Evolutionary conservation across 345 rosid species (phyloP), one percentile per base, ranked within the genome.

Genomic region (Murraya paniculata): DNA sequence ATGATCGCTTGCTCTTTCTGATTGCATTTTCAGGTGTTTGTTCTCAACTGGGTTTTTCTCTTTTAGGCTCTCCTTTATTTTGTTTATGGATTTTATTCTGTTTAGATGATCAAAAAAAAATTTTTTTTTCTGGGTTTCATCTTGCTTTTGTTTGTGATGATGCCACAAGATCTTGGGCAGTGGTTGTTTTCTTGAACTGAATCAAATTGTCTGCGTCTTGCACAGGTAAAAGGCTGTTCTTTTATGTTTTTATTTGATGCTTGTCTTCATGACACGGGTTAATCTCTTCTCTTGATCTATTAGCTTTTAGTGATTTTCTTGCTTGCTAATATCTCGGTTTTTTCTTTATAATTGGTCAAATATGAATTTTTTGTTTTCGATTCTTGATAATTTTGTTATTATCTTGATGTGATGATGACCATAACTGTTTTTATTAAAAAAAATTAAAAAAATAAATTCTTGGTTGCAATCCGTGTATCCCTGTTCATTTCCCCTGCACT

Each of bases 1-100:
- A 78, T 79, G 81, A 84, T 85, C 81, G 77, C 56, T 75, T 83
- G 45, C 41, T 55, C 58, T 35, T 30, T 71, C 50, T 66, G 83
- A 78, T 61, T 68, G 64, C 68, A 57, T 57, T 81, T 77, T 72
- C 45, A 65, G 60, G 82, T 25, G 7, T 71, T 62, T 77, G 27
- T 16, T 53, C 57, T 53, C 57, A 18, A 53, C 8, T 50, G 76
- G 65, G n/a, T 28, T 74, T 33, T 30, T 67, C 4, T 27, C 19
- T 35, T 19, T 14, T 39, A 30, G 10, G 11, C 4, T 14, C 1
- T 21, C 36, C 45, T 22, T 59, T 30, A 39, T 16, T 25, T 36
- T 50, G 35, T 68, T 22, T 6, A 28, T 11, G 11, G 30, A 59
- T 69, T 71, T 39, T 55, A 2, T 70, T 24, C 55, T 39, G 76